Base-by-base conservation (phyloP, 1,284 basidiomycete species). In the Heliocybe sulcata region DNA sequence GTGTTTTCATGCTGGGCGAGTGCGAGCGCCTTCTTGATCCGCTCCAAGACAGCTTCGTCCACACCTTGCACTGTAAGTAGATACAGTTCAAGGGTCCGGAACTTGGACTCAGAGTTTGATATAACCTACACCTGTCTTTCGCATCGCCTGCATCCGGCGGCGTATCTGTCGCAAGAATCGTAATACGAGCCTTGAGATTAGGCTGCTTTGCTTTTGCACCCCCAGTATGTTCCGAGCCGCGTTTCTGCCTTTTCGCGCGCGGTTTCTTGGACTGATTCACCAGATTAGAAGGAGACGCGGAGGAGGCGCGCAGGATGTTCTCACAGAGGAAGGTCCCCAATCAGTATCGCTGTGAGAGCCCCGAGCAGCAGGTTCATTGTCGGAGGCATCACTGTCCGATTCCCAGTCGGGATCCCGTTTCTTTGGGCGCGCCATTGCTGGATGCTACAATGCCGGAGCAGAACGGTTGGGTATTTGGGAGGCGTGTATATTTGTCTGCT, bases 1-100 rank as follows among this genome's bases (percentile, higher is more conserved):
- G 59, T 60, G 33, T 55, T 53, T 23, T 48, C 12, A 35, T 58
- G 57, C 19, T 54, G 50, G 8, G 57, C 57, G 23, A 60, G 54
- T n/a, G 49, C 47, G 11, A 60, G 47, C 12, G 57, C 57, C 38
- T 58, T 58, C 45, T 56, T 58, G 38, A 60, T 60, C 23, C 53
- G 54, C 19, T 52, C 56, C 9, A 60, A 50, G 38, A 60, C 27
- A 16, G 52, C 29, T n/a, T 27, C 33, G 23, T 58, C 59, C n/a
- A 60, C 35, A 3, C 33, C 23, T 16, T 42, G 38, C n/a, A 20
- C 38, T 42, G 19, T 20, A n/a, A n/a, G n/a, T n/a, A 20, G 38
- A 16, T 6, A 42, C 19, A 16, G 38, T 20, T 42, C 38, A 42
- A 6, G 12, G 38, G 38, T n/a, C 4, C 12, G 19, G 19, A 16